Base-by-base conservation (phyloP, 768 basidiomycete genomes). In the Dendrothele bispora region DNA sequence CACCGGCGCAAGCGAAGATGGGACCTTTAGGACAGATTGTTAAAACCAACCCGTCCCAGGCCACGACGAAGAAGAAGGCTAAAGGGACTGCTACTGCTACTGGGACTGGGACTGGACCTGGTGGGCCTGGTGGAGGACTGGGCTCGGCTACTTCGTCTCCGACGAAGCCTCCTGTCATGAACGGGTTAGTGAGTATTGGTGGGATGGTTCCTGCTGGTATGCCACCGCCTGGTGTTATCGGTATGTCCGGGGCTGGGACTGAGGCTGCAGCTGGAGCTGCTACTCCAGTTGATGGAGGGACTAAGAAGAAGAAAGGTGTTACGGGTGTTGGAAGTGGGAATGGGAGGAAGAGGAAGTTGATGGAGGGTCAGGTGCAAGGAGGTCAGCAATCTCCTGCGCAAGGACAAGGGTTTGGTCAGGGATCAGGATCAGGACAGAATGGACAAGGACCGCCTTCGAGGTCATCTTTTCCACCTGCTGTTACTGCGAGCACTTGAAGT, bases 11-110 rank as follows among this genome's bases (percentile, higher is more conserved):
- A 55, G 68, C 76, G 37, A 91, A 88, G 70, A 79, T 91, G 56
- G 88, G 88, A 0, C 91, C 90, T 0, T 66, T 91, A 15, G 90
- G 90, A 6, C 88, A 91, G 61, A 79, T 91, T 50, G 56, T 82
- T 58, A 79, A 82, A 59, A 69, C 73, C 1, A 74, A 72, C 2
- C 56, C 72, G 1, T 63, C 73, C 15, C 58, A 73, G 2, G 70
- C 69, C 2, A 48, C 70, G 10, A 65, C 78, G 62, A 91, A 90
- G 78, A 91, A 88, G 76, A 82, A 80, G 60, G 59, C 59, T 7
- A 56, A 65, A 53, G 48, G 43, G 30, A 41, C 43, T 41, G 42
- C 52, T 51, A 43, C 46, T 39, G 57, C 46, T n/a, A 24, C 46
- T 18, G 47, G 40, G 45, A 27, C 59, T 48, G 53, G 57, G 55